Evolutionary conservation across 306 rosid genomes (phyloP).

Genomic region (Prunus mongolica): DNA sequence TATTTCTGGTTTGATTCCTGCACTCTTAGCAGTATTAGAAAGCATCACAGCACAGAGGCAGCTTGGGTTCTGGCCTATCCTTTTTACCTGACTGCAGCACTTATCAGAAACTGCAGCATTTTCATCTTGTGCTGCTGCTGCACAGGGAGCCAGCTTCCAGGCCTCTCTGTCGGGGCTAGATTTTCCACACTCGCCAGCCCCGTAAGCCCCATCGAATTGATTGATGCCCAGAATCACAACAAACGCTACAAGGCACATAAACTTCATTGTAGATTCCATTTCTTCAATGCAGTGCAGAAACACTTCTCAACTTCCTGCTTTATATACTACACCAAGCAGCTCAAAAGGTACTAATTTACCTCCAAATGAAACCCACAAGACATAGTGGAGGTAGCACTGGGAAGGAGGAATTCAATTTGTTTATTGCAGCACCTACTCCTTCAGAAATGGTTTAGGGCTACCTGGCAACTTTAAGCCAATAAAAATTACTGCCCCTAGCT

Average conservation of each 20-base stretch:
- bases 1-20: slow-evolving; percentile 41
- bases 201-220: slow-evolving; percentile 12
- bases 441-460: slow-evolving; percentile 10
- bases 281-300: slow-evolving; percentile 2
- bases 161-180: slow-evolving; percentile 45
- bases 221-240: slow-evolving; percentile 9
- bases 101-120: slow-evolving; percentile 30
- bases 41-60: slow-evolving; percentile 54
- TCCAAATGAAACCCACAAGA: slow-evolving; percentile 12
- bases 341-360: not conserved
- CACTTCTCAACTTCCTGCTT: not conserved
- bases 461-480: slow-evolving; percentile 1
- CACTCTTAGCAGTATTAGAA: slow-evolving; percentile 35
- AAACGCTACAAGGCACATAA: slow-evolving; percentile 18
- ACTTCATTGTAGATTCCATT: slow-evolving; percentile 26
- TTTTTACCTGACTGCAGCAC: slow-evolving; percentile 50
- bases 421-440: slow-evolving; percentile 18
- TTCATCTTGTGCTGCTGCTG: slow-evolving; percentile 38
- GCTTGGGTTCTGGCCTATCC: slow-evolving; percentile 30
- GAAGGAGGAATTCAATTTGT: not conserved
- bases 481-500: not conserved
- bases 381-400: slow-evolving; percentile 38
- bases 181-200: slow-evolving; percentile 45
- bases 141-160: slow-evolving; percentile 41
- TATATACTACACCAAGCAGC: slow-evolving; percentile 24